Evolutionary conservation across 306 rosid species (phyloP).

Genomic region (Vigna unguiculata): DNA sequence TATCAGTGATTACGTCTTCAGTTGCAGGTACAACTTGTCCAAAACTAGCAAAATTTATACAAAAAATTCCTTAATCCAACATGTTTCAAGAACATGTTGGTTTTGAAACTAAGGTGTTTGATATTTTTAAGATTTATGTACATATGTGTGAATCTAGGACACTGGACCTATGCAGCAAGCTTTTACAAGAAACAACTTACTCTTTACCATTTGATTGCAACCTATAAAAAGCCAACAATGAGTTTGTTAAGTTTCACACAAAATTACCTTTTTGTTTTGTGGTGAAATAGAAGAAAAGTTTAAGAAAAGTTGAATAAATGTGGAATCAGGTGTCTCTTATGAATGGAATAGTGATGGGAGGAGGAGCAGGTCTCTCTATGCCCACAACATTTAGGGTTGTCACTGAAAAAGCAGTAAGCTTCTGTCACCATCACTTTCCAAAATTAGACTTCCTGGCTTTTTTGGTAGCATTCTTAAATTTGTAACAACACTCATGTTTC

Average conservation of each 20-base stretch:
- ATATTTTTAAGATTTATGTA: neutral
- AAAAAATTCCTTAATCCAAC: neutral
- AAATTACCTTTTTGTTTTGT: too few relatives aligned
- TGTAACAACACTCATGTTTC: too few relatives aligned
- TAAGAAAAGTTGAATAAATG: too few relatives aligned
- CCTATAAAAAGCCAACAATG: too few relatives aligned
- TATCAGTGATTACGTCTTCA: neutral
- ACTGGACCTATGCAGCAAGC: conserved; percentile 35
- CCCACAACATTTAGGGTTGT: conserved; percentile 39
- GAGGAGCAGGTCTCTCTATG: conserved; percentile 42
- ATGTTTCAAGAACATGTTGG: neutral
- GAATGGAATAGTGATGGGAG: conserved; percentile 47
- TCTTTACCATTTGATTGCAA: conserved; percentile 27
- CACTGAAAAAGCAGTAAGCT: conserved; percentile 41
- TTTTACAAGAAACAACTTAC: conserved; percentile 34
- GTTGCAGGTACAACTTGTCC: conserved; percentile 14
- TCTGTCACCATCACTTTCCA: neutral
- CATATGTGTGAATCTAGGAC: conserved; percentile 35
- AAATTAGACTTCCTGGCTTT: conserved; percentile 29
- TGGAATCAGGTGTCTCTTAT: conserved; percentile 34
- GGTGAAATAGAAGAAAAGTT: too few relatives aligned
- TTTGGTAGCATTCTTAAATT: conserved; percentile 17
- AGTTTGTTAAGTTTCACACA: too few relatives aligned
- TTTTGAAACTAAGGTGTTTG: neutral
- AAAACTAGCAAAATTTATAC: neutral